Percentiles rank a stretch among this genome's conserved stretches.
Conservation (phyloP, 257 asterid species). For the Parsonsia alboflavescens region DNA sequence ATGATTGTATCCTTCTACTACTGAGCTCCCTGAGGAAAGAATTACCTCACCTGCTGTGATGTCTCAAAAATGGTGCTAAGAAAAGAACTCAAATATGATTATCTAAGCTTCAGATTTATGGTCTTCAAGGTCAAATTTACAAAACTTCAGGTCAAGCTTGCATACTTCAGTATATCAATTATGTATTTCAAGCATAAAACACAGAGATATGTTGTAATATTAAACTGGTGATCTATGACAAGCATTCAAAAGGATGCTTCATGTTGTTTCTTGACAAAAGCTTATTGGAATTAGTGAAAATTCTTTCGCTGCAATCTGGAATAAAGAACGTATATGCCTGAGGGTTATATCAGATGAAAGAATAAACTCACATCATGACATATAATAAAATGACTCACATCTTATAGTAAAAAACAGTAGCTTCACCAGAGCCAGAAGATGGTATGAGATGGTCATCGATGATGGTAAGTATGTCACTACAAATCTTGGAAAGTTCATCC, state of each 20-base stretch:
- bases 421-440: slow-evolving; percentile 76
- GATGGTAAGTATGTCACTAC: slow-evolving; percentile 71
- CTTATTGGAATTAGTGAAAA: neutral
- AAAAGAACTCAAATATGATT: neutral
- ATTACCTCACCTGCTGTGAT: neutral
- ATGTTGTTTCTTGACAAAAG: neutral
- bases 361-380: neutral
- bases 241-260: neutral
- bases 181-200: neutral
- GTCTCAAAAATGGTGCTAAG: neutral
- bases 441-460: slow-evolving; percentile 77
- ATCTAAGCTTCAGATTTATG: neutral
- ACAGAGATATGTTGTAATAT: neutral
- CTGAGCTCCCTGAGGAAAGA: neutral
- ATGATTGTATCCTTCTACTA: neutral
- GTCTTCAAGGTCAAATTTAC: neutral
- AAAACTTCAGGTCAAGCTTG: neutral
- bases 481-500: slow-evolving; percentile 80
- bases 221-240: neutral
- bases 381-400: slow-evolving; percentile 43
- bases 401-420: slow-evolving; percentile 87
- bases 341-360: neutral
- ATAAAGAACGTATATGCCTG: neutral
- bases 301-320: neutral
- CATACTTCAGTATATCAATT: neutral